Base-by-base conservation (phyloP, 495 filamentous ascomycete species). In the Rostrohypoxylon terebratum region DNA sequence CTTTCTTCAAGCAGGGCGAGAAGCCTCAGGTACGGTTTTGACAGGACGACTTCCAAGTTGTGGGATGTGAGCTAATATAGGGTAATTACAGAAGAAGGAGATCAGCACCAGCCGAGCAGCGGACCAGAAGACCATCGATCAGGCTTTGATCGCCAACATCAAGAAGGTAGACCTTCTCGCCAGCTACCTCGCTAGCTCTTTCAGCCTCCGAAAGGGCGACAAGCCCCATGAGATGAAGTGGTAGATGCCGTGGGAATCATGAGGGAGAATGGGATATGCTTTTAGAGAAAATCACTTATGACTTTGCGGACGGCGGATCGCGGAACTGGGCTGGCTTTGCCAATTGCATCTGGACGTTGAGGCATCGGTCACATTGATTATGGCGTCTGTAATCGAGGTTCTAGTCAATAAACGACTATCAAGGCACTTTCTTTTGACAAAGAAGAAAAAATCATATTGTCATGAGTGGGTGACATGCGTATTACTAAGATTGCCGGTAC, bases 1-100 rank as follows among this genome's bases (percentile, higher is more conserved):
- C 96, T 80, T 98, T 99, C 90, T 98, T 98, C 89, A 92, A 94
- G 86, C 93, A 97, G 87, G 94, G 94, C 79, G 93, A 97, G 89
- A 96, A 96, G 89, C 86, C 91, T 77, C 87, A 98, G 94, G 95
- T 98, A 87, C 75, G 92, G 87, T 71, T 25, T 28, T 0, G 3
- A 57, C 61, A 50, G 64, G 36, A 40, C n/a, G 20, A 10, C 31
- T 7, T 53, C 31, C 31, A 21, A 33, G 65, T 10, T 25, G 36
- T 9, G 20, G 16, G 48, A 33, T 20, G 45, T 44, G 47, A 66
- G 51, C 79, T 82, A 70, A 84, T 75, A 71, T 47, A 1, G 36
- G 25, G 67, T 31, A 68, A 68, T 25, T 84, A 86, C 81, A 98
- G 96, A 97, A 98, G 92, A 98, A 98, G 90, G 85, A 93, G 83